Conservation (phyloP, 805 yeast species). For the Dipodascus albidus region DNA sequence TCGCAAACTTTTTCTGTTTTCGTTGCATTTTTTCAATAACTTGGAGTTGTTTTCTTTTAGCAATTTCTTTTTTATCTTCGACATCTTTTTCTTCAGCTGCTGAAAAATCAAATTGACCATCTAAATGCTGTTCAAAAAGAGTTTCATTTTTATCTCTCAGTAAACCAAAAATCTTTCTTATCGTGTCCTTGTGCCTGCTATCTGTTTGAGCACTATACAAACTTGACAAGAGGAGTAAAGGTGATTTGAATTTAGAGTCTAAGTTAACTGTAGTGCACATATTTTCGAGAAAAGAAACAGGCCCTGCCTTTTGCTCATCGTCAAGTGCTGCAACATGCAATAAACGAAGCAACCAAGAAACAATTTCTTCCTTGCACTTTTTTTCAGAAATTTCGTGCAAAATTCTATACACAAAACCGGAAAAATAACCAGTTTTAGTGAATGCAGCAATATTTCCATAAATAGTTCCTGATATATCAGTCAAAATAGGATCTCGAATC, state of each 20-base stretch:
- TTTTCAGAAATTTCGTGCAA: slow-evolving; percentile 17
- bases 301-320: slow-evolving; percentile 15
- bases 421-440: slow-evolving; percentile 19
- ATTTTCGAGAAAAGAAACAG: slow-evolving; percentile 7
- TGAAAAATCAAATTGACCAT: neutral
- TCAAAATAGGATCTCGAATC: slow-evolving; percentile 39
- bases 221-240: neutral
- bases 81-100: slow-evolving; percentile 37
- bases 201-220: neutral
- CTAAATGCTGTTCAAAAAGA: slow-evolving; percentile 1
- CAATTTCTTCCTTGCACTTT: slow-evolving; percentile 38
- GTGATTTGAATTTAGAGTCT: neutral
- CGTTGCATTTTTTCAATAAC: slow-evolving; percentile 67
- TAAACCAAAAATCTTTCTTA: neutral
- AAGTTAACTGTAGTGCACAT: neutral
- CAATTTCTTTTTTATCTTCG: slow-evolving; percentile 25
- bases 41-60: slow-evolving; percentile 56
- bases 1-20: slow-evolving; percentile 69
- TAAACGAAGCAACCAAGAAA: slow-evolving; percentile 52
- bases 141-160: neutral
- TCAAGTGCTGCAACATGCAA: slow-evolving; percentile 48
- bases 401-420: slow-evolving; percentile 13
- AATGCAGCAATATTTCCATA: slow-evolving; percentile 18
- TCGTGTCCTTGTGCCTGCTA: neutral
- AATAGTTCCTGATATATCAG: slow-evolving; percentile 22